phyloP scores from a whole-genome alignment of 768 basidiomycete genomes.

The Suillus ampliporus region DNA sequence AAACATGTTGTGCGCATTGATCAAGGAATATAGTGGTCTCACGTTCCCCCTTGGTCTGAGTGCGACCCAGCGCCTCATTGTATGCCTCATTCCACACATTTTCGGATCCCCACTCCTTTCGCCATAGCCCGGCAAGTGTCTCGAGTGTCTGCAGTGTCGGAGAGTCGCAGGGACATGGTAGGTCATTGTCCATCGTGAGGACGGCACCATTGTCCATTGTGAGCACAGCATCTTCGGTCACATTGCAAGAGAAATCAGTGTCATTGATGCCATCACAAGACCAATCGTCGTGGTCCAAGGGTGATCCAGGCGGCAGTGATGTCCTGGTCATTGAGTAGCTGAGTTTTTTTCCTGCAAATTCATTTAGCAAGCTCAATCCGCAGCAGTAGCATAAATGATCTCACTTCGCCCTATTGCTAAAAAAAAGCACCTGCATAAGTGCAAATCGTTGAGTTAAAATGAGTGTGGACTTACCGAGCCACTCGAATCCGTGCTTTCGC shows the following conservation, averaged over 20 bases:
- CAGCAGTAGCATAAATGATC: background rate
- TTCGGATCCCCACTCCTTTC: constrained; percentile 1
- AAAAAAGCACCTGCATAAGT: background rate
- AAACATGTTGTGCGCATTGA: background rate
- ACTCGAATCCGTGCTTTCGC: background rate
- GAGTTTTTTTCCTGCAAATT: too few species aligned
- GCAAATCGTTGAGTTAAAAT: too few species aligned
- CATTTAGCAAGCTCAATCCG: too few species aligned
- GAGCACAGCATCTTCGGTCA: too few species aligned
- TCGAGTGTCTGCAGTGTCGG: background rate
- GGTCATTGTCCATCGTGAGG: background rate
- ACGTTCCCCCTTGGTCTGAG: background rate
- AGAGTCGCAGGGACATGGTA: background rate
- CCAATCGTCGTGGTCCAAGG: too few species aligned
- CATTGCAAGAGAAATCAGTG: too few species aligned
- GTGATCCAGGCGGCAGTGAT: too few species aligned
- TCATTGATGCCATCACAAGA: too few species aligned
- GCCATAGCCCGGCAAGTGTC: background rate
- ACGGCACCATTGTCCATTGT: too few species aligned
- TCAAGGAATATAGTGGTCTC: background rate
- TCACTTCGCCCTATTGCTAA: background rate
- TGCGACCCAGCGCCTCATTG: background rate
- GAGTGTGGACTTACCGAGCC: background rate
- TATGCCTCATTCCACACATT: background rate
- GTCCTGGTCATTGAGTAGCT: too few species aligned